Evolutionary conservation across 768 basidiomycete species (phyloP).

Genomic region (Fomitopsis pulvina): DNA sequence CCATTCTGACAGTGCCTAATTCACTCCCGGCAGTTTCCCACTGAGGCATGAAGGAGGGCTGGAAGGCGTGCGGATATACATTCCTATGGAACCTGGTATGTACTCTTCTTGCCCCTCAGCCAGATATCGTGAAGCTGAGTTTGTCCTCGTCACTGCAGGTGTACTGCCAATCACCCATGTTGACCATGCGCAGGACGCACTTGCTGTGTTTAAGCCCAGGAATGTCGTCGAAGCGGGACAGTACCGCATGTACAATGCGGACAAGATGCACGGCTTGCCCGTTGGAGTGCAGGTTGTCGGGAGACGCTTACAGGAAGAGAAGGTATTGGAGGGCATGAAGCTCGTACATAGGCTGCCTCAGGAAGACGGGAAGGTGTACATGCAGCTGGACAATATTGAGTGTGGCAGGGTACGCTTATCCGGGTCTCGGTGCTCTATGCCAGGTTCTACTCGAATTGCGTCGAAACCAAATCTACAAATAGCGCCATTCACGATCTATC

Average conservation of each 20-base stretch:
- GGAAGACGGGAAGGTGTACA: constrained; percentile 16
- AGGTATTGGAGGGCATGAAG: constrained; percentile 40
- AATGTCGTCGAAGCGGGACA: constrained; percentile 33
- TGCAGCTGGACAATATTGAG: no score
- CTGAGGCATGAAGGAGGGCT: constrained; percentile 26
- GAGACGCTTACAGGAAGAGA: constrained; percentile 40
- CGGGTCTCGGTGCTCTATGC: no score
- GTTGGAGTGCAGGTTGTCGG: constrained; percentile 41
- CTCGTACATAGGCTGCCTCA: constrained; percentile 24
- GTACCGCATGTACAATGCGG: constrained; percentile 36
- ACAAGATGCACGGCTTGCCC: constrained; percentile 39
- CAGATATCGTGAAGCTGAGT: background rate
- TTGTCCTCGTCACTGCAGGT: constrained; percentile 25
- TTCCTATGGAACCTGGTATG: constrained; percentile 42
- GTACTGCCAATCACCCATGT: constrained; percentile 41
- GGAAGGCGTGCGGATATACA: constrained; percentile 26
- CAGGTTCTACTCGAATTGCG: no score
- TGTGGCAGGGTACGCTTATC: no score
- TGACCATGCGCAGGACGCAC: constrained; percentile 27
- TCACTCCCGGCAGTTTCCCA: constrained; percentile 33
- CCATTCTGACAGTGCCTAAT: constrained; percentile 34
- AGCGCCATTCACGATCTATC: no score
- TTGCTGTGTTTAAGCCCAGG: constrained; percentile 22
- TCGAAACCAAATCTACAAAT: no score
- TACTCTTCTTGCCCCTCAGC: background rate